These are phyloP conservation scores for Drechslera avenae DNA, from an alignment of 2,329 filamentous ascomycete genomes.

Conservation along the genomic window DNA sequence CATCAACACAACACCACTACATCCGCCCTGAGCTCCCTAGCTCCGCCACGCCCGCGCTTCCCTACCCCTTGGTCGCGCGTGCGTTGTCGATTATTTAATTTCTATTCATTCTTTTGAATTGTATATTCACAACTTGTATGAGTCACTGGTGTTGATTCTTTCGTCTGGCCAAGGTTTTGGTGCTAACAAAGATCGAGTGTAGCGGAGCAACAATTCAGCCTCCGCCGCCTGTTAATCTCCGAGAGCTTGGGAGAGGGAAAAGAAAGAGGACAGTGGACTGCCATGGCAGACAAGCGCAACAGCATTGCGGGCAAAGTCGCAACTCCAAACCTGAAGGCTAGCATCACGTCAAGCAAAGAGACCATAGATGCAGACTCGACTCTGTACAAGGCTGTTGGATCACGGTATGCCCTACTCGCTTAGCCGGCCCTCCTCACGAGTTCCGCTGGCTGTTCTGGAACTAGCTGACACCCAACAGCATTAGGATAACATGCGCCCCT, in stretches of 20 bases:
- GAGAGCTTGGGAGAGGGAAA: conserved; percentile 45
- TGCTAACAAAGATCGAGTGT: conserved; percentile 17
- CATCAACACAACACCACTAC: conserved; percentile 22
- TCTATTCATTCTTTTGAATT: conserved; percentile 50
- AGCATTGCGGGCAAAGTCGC: conserved; percentile 60
- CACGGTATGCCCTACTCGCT: conserved; percentile 56
- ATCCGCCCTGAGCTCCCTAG: conserved; percentile 19
- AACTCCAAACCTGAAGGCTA: conserved; percentile 53
- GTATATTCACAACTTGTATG: conserved; percentile 45
- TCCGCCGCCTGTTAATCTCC: conserved; percentile 26
- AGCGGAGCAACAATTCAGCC: conserved; percentile 9
- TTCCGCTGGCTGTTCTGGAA: no score
- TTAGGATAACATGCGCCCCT: conserved; percentile 62
- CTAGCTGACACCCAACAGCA: conserved; percentile 48
- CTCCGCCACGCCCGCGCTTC: conserved; percentile 28
- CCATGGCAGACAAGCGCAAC: conserved; percentile 66
- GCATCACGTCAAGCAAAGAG: conserved; percentile 48
- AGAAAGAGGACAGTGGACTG: conserved; percentile 54
- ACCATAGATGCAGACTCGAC: conserved; percentile 59
- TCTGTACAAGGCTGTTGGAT: conserved; percentile 65
- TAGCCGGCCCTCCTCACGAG: background rate
- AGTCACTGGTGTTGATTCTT: conserved; percentile 39
- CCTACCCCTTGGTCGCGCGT: conserved; percentile 31
- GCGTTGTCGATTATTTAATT: conserved; percentile 33
- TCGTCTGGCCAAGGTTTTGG: conserved; percentile 18